These are phyloP conservation scores for Stachybotrys chartarum DNA, from an alignment of 2,329 filamentous ascomycete species.

Conservation along the genomic window DNA sequence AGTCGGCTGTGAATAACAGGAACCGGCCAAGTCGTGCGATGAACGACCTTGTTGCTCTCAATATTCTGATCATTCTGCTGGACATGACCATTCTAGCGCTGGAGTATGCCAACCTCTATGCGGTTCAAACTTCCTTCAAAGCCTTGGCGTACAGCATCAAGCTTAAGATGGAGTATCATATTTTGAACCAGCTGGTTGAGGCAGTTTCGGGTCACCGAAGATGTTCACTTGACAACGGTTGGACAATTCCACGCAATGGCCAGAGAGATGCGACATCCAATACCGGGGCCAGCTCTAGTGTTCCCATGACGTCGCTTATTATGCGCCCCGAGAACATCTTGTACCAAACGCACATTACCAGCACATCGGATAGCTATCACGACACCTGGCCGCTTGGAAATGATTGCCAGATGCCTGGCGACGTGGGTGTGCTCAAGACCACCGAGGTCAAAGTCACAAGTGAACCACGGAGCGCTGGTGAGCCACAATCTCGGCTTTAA, in stretches of 20 bases:
- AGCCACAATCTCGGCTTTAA: no score
- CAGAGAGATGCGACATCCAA: neutral
- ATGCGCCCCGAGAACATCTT: neutral
- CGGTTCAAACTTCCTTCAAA: constrained; percentile 29
- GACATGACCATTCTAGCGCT: constrained; percentile 33
- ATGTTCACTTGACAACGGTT: neutral
- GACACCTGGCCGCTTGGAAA: neutral
- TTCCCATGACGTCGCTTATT: neutral
- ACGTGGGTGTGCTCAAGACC: neutral
- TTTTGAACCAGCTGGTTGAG: constrained; percentile 29
- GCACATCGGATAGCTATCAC: neutral
- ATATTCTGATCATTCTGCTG: constrained; percentile 36
- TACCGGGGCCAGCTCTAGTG: neutral
- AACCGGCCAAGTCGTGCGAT: constrained; percentile 14
- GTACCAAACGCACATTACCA: neutral
- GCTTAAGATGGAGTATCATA: constrained; percentile 31
- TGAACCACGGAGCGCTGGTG: no score
- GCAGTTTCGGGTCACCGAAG: constrained; percentile 16
- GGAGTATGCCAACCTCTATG: constrained; percentile 27
- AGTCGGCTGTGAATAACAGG: constrained; percentile 21
- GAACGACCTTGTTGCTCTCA: constrained; percentile 36
- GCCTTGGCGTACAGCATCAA: constrained; percentile 29
- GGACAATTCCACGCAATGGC: neutral
- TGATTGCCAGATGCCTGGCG: neutral
- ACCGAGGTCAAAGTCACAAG: no score